Percentiles rank a stretch among this genome's conserved stretches.
phyloP scores from a whole-genome alignment of 805 yeast genomes.

The Saturnispora galanensis region DNA sequence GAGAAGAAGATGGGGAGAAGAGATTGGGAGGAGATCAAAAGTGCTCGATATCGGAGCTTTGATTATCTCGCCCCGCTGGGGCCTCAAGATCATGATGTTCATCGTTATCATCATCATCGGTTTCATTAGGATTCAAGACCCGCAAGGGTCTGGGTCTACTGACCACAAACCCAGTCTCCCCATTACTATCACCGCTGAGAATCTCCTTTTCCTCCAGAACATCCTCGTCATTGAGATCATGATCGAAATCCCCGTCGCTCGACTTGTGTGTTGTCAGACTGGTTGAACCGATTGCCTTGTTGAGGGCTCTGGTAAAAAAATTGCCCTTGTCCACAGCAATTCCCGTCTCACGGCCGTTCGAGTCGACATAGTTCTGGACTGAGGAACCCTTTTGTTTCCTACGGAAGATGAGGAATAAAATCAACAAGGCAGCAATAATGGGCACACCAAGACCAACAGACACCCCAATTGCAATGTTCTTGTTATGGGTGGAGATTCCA shows the following conservation, averaged over 20 bases:
- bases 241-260: constrained; percentile 18
- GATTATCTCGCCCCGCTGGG: too few species aligned
- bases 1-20: too few species aligned
- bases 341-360: constrained; percentile 27
- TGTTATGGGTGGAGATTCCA: constrained; percentile 40
- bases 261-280: constrained; percentile 18
- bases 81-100: neutral
- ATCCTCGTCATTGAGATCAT: constrained; percentile 11
- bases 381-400: constrained; percentile 14
- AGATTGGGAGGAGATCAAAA: too few species aligned
- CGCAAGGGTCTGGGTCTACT: constrained; percentile 23
- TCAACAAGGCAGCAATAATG: constrained; percentile 28
- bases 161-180: constrained; percentile 25
- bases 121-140: constrained; percentile 9
- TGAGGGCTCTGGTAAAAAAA: constrained; percentile 14
- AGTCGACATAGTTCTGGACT: constrained; percentile 25
- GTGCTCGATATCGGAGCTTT: neutral
- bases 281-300: constrained; percentile 14
- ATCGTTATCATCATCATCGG: neutral
- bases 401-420: constrained; percentile 12
- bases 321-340: constrained; percentile 20
- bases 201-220: neutral
- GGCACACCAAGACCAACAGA: constrained; percentile 69
- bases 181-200: constrained; percentile 6
- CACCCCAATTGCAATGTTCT: constrained; percentile 51